phyloP scores from a whole-genome alignment of 371 early-diverging fungal genomes.

The Mucor ambiguus region DNA sequence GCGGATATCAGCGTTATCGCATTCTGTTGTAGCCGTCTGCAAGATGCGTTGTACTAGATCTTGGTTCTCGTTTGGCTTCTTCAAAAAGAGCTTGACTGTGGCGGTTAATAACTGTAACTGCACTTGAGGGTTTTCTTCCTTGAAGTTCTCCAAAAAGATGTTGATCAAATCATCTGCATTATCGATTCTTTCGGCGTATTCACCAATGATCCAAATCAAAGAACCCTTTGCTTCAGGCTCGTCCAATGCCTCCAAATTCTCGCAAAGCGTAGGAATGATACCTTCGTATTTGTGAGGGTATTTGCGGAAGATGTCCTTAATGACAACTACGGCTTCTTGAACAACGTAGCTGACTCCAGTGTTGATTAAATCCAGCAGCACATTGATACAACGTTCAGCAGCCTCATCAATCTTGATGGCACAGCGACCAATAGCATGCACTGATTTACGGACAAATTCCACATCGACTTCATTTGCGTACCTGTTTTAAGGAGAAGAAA shows the following conservation, averaged over 20 bases:
- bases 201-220: conserved; percentile 96
- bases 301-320: conserved; percentile 94
- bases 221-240: conserved; percentile 95
- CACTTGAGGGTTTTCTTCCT: conserved; percentile 68
- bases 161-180: conserved; percentile 85
- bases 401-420: conserved; percentile 92
- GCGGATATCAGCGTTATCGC: conserved; percentile 94
- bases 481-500: conserved; percentile 33
- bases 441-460: conserved; percentile 92
- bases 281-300: conserved; percentile 90
- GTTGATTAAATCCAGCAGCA: conserved; percentile 87
- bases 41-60: conserved; percentile 86
- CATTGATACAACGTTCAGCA: conserved; percentile 86
- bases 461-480: conserved; percentile 97
- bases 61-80: conserved; percentile 86
- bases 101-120: conserved; percentile 90
- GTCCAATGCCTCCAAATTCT: conserved; percentile 86
- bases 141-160: conserved; percentile 69
- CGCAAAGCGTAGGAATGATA: conserved; percentile 86
- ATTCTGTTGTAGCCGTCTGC: conserved; percentile 86
- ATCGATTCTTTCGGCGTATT: conserved; percentile 91
- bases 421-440: conserved; percentile 90
- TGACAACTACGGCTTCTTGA: conserved; percentile 91
- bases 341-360: conserved; percentile 91
- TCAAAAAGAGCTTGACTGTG: conserved; percentile 89